Evolutionary conservation across 1,139 yeast species (phyloP).

Genomic region (Kodamaea plutei): DNA sequence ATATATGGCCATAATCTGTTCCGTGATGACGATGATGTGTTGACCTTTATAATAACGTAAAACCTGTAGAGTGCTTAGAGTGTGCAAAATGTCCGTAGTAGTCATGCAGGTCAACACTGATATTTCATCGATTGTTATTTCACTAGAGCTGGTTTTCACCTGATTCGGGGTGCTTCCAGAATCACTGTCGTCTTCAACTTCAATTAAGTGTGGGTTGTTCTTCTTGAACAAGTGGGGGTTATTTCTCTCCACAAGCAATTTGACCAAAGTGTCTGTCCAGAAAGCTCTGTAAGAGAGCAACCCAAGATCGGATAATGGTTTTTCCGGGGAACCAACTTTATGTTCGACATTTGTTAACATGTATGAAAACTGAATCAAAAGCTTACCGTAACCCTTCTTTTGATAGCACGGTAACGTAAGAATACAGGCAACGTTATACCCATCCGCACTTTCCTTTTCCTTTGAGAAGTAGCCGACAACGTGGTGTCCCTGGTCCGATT

Average conservation of each 20-base stretch:
- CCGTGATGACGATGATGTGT: constrained; percentile 87
- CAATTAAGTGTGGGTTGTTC: constrained; percentile 28
- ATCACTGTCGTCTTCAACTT: constrained; percentile 13
- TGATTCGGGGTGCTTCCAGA: background rate
- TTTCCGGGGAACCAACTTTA: constrained; percentile 94
- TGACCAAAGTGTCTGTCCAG: constrained; percentile 90
- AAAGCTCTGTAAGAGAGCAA: constrained; percentile 88
- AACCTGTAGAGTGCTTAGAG: constrained; percentile 86
- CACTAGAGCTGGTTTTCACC: constrained; percentile 36
- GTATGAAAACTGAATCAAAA: constrained; percentile 89
- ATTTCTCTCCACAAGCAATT: constrained; percentile 61
- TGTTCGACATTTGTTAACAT: constrained; percentile 83
- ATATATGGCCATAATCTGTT: constrained; percentile 72
- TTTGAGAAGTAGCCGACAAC: constrained; percentile 94
- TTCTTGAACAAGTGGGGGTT: constrained; percentile 34
- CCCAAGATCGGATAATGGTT: constrained; percentile 94
- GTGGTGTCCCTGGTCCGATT: constrained; percentile 88
- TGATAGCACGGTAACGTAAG: constrained; percentile 94
- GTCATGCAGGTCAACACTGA: constrained; percentile 90
- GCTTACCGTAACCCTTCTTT: constrained; percentile 87
- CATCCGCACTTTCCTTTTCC: constrained; percentile 93
- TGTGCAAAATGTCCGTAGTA: constrained; percentile 90
- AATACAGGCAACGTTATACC: constrained; percentile 93
- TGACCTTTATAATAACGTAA: constrained; percentile 92
- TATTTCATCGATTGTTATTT: constrained; percentile 89